Evolutionary conservation across 345 rosid genomes (phyloP).

Genomic region (Citrus hindsii): DNA sequence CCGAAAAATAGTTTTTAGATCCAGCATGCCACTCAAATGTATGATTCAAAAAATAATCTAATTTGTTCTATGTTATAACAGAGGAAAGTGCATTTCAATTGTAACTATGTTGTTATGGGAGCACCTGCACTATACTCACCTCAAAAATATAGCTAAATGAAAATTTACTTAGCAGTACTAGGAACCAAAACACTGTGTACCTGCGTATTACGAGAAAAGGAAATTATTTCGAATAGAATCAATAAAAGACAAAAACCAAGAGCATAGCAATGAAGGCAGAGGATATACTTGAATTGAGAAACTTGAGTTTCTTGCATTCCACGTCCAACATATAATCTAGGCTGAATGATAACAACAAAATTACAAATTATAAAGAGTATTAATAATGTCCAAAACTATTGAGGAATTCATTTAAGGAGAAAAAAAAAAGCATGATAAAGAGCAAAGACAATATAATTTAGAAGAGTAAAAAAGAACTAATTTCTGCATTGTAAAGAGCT

Average conservation of each 20-base stretch:
- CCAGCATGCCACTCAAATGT: not conserved
- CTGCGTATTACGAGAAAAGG: conserved; percentile 34
- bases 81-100: not conserved
- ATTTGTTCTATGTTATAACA: not conserved
- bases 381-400: conserved; percentile 4
- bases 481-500: not conserved
- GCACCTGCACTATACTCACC: conserved; percentile 39
- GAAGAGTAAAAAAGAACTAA: not conserved
- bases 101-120: not conserved
- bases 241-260: conserved; percentile 10
- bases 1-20: not conserved
- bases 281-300: conserved; percentile 73
- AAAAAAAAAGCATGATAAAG: not conserved
- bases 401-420: too few species aligned
- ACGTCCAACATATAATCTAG: conserved; percentile 79
- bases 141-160: conserved; percentile 84
- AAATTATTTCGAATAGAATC: not conserved
- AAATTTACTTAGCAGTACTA: conserved; percentile 71
- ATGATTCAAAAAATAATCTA: not conserved
- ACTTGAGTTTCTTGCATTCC: conserved; percentile 98
- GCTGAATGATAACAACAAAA: conserved; percentile 42
- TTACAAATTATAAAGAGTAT: not conserved
- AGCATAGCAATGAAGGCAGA: conserved; percentile 16
- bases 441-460: not conserved
- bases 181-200: conserved; percentile 80